A percentile compares a stretch with the other conserved stretches of the same genome.
phyloP scores from a whole-genome alignment of 2,329 filamentous ascomycete species.

The Taxawa tesnikishii region DNA sequence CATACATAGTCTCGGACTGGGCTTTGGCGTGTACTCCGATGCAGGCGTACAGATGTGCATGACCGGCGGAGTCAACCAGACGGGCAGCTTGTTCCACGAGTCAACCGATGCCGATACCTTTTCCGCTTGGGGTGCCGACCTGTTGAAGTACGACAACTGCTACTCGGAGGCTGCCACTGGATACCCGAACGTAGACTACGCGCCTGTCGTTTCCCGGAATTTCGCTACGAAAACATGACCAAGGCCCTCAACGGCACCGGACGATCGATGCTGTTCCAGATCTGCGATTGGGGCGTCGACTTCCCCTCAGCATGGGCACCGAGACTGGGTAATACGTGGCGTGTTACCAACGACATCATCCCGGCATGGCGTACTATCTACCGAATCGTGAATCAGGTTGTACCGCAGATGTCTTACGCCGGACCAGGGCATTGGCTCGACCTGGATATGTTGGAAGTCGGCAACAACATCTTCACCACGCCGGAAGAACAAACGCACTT shows the following conservation, averaged over 20 bases:
- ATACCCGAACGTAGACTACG: slow-evolving; percentile 31
- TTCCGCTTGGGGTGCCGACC: slow-evolving; percentile 25
- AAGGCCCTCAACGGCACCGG: slow-evolving; percentile 34
- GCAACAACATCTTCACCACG: slow-evolving; percentile 31
- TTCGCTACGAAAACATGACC: slow-evolving; percentile 35
- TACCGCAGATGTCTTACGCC: slow-evolving; percentile 33
- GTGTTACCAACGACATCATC: slow-evolving; percentile 36
- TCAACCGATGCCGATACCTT: slow-evolving; percentile 29
- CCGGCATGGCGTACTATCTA: slow-evolving; percentile 39
- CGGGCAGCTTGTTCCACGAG: slow-evolving; percentile 21
- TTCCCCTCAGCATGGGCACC: slow-evolving; percentile 37
- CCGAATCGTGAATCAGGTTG: slow-evolving; percentile 40
- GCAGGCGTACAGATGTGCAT: slow-evolving; percentile 14
- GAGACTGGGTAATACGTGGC: slow-evolving; percentile 33
- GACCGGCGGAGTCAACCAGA: slow-evolving; percentile 6
- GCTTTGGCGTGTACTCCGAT: slow-evolving; percentile 41
- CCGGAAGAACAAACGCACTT: slow-evolving; percentile 42
- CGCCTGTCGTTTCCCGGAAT: slow-evolving; percentile 27
- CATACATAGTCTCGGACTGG: slow-evolving; percentile 35
- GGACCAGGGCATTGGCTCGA: slow-evolving; percentile 37
- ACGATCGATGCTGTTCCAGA: slow-evolving; percentile 30
- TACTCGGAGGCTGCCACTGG: slow-evolving; percentile 42
- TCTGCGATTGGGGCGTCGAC: slow-evolving; percentile 15
- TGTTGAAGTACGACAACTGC: slow-evolving; percentile 38
- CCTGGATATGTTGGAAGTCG: slow-evolving; percentile 42